phyloP scores from a whole-genome alignment of 2,329 filamentous ascomycete species.

The Penicillium sp. region DNA sequence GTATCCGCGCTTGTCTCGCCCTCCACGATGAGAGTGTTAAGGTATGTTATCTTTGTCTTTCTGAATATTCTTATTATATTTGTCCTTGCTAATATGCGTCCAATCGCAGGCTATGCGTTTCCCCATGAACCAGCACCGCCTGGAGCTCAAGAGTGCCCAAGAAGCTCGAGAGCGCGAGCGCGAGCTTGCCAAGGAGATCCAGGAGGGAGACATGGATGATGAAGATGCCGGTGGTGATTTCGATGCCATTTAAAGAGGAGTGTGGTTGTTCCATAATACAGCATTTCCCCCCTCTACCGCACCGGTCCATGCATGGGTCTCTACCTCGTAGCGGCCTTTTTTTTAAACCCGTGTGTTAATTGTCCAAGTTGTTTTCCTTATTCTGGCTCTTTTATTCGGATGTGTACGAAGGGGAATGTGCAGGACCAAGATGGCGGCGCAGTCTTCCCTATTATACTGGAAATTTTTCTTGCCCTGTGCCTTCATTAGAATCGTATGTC shows the following conservation, averaged over 20 bases:
- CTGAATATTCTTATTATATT: neutral
- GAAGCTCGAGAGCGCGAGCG: slow-evolving; percentile 96
- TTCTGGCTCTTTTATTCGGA: slow-evolving; percentile 19
- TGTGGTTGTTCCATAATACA: slow-evolving; percentile 17
- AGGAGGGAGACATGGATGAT: slow-evolving; percentile 94
- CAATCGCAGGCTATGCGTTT: slow-evolving; percentile 83
- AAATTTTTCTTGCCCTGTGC: slow-evolving; percentile 20
- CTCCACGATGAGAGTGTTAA: slow-evolving; percentile 98
- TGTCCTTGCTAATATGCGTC: slow-evolving; percentile 28
- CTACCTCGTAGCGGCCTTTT: slow-evolving; percentile 18
- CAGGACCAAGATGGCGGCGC: slow-evolving; percentile 27
- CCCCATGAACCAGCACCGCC: slow-evolving; percentile 97
- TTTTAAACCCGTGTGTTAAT: slow-evolving; percentile 30
- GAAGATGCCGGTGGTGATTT: slow-evolving; percentile 95
- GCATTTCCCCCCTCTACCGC: slow-evolving; percentile 11
- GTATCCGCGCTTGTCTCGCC: slow-evolving; percentile 84
- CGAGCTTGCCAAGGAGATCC: slow-evolving; percentile 97
- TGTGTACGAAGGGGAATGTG: slow-evolving; percentile 29
- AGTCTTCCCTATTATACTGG: slow-evolving; percentile 28
- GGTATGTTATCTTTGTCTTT: slow-evolving; percentile 52
- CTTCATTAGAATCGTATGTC: neutral
- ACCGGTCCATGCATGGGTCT: slow-evolving; percentile 17
- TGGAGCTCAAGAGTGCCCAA: slow-evolving; percentile 96
- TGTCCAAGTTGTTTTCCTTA: slow-evolving; percentile 22
- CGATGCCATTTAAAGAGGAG: slow-evolving; percentile 74